A percentile compares a stretch with the other conserved stretches of the same genome.
These are phyloP conservation scores for Fraxinus greggii DNA, from an alignment of 305 asterid species.

Conservation along the genomic window DNA sequence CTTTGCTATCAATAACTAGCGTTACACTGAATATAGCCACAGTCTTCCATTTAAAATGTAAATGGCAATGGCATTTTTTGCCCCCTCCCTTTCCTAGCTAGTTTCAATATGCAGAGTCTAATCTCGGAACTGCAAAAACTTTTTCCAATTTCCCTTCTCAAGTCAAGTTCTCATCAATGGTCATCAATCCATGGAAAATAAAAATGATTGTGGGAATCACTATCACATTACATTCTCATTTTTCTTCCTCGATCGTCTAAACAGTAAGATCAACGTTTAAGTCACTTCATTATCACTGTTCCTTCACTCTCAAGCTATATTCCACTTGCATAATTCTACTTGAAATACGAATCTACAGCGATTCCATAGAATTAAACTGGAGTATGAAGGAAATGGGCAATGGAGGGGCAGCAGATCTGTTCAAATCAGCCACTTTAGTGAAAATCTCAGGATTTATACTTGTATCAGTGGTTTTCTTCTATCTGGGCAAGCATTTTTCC, in stretches of 20 bases:
- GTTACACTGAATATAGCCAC: not conserved
- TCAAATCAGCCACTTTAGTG: constrained; percentile 56
- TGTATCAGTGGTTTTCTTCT: constrained; percentile 63
- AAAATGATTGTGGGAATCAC: not conserved
- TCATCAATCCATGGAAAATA: not conserved
- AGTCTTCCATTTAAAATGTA: not conserved
- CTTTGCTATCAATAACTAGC: no score
- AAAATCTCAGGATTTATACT: constrained; percentile 53
- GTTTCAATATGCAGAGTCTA: not conserved
- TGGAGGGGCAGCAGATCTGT: constrained; percentile 46
- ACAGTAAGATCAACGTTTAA: constrained; percentile 11
- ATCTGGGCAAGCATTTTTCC: constrained; percentile 76
- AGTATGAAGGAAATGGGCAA: constrained; percentile 48
- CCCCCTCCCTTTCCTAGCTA: not conserved
- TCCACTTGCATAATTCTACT: constrained; percentile 4
- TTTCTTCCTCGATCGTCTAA: constrained; percentile 2
- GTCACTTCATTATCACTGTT: not conserved
- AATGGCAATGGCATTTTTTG: not conserved
- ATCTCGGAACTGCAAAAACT: not conserved
- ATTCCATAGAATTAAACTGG: constrained; percentile 21
- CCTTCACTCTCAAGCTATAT: constrained; percentile 9
- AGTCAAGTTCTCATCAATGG: not conserved
- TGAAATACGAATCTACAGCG: not conserved
- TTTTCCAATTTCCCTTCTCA: not conserved
- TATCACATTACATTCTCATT: not conserved